These are phyloP conservation scores for Castanospermum australe DNA, from an alignment of 306 rosid genomes.

Conservation along the genomic window DNA sequence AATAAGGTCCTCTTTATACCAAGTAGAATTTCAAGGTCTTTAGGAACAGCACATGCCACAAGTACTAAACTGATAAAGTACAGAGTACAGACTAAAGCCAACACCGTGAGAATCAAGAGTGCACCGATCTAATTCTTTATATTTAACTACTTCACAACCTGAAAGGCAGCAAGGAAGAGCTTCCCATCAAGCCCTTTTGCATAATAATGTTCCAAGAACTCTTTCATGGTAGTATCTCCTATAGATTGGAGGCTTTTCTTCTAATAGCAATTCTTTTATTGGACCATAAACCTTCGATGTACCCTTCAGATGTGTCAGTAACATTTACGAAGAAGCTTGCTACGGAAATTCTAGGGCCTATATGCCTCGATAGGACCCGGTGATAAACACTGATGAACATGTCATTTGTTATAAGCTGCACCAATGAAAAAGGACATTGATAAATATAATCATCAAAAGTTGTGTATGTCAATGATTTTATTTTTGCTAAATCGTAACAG, in stretches of 20 bases:
- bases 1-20: too few species aligned
- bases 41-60: too few species aligned
- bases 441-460: constrained; percentile 1
- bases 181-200: constrained; percentile 27
- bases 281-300: constrained; percentile 22
- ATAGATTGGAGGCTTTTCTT: constrained; percentile 40
- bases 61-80: too few species aligned
- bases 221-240: constrained; percentile 18
- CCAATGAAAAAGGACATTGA: background rate
- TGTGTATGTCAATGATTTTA: background rate
- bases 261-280: constrained; percentile 37
- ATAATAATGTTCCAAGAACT: background rate
- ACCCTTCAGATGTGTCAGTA: background rate
- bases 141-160: too few species aligned
- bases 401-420: background rate
- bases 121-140: background rate
- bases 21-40: too few species aligned
- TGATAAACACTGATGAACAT: background rate
- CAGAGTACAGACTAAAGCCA: too few species aligned
- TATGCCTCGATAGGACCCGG: background rate
- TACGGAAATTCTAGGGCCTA: background rate
- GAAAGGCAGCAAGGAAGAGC: constrained; percentile 12
- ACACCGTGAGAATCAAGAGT: too few species aligned
- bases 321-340: background rate
- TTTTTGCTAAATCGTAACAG: background rate